A percentile compares a stretch with the other conserved stretches of the same genome.
These are phyloP conservation scores for Coriaria nepalensis DNA, from an alignment of 306 rosid genomes.

Conservation along the genomic window DNA sequence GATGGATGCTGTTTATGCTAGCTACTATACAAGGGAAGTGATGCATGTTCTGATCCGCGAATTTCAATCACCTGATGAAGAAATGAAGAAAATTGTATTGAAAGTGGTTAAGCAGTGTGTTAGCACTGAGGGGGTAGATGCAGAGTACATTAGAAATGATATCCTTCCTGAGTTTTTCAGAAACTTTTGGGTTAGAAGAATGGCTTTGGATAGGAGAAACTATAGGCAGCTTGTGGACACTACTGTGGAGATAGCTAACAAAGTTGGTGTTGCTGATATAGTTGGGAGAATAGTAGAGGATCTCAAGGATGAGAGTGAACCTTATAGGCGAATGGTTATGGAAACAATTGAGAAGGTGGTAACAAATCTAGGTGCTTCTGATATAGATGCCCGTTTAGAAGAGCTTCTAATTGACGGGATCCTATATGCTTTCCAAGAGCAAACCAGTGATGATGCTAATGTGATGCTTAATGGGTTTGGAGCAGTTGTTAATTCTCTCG, in stretches of 20 bases:
- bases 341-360: slow-evolving; percentile 97
- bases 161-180: slow-evolving; percentile 80
- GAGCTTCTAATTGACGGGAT: slow-evolving; percentile 92
- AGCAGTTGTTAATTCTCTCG: slow-evolving; percentile 90
- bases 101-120: slow-evolving; percentile 98
- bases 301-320: slow-evolving; percentile 97
- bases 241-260: slow-evolving; percentile 91
- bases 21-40: slow-evolving; percentile 89
- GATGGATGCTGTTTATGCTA: slow-evolving; percentile 90
- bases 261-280: slow-evolving; percentile 91
- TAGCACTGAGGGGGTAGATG: slow-evolving; percentile 91
- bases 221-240: slow-evolving; percentile 90
- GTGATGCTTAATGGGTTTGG: slow-evolving; percentile 97
- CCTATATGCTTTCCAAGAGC: slow-evolving; percentile 97
- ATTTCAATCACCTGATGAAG: slow-evolving; percentile 97
- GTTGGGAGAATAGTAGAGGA: slow-evolving; percentile 90
- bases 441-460: slow-evolving; percentile 95
- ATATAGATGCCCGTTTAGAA: slow-evolving; percentile 82
- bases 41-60: slow-evolving; percentile 85
- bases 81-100: slow-evolving; percentile 92
- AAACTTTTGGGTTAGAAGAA: slow-evolving; percentile 95
- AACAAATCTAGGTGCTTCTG: slow-evolving; percentile 78
- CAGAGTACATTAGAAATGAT: slow-evolving; percentile 64
- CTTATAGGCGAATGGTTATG: slow-evolving; percentile 96
- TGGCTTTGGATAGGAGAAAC: slow-evolving; percentile 93